Evolutionary conservation across 1,284 basidiomycete genomes (phyloP).

Genomic region (Cutaneotrichosporon mucoides): DNA sequence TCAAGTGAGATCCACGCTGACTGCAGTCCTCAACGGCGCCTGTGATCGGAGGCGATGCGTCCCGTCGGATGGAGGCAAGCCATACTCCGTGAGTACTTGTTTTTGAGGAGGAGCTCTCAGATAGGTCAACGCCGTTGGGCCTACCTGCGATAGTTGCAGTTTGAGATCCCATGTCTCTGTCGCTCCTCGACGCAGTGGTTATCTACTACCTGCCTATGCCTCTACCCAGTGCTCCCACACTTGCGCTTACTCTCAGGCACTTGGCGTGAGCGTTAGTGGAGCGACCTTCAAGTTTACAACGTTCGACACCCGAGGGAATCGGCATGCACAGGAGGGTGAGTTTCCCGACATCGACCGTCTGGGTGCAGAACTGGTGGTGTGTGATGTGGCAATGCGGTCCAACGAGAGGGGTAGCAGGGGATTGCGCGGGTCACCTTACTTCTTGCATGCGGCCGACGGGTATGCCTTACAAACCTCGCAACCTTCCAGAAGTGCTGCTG

Average conservation of each 20-base stretch:
- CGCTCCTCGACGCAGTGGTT: too few species aligned
- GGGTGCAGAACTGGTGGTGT: too few species aligned
- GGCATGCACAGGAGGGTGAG: constrained; percentile 82
- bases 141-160: too few species aligned
- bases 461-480: neutral
- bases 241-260: constrained; percentile 58
- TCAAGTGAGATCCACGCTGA: neutral
- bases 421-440: too few species aligned
- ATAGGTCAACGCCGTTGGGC: too few species aligned
- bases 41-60: constrained; percentile 72
- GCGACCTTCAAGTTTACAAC: constrained; percentile 98
- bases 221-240: too few species aligned
- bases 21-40: constrained; percentile 81
- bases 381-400: too few species aligned
- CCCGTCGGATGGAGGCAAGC: constrained; percentile 57
- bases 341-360: neutral
- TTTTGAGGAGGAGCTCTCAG: too few species aligned
- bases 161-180: too few species aligned
- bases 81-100: constrained; percentile 62
- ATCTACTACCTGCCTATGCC: too few species aligned
- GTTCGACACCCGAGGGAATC: constrained; percentile 81
- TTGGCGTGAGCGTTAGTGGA: constrained; percentile 89
- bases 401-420: too few species aligned
- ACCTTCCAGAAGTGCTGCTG: neutral
- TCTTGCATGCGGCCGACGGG: neutral